A percentile compares a stretch with the other conserved stretches of the same genome.
Conservation (phyloP, 23 red algal species). For the Gracilaria gracilis region DNA sequence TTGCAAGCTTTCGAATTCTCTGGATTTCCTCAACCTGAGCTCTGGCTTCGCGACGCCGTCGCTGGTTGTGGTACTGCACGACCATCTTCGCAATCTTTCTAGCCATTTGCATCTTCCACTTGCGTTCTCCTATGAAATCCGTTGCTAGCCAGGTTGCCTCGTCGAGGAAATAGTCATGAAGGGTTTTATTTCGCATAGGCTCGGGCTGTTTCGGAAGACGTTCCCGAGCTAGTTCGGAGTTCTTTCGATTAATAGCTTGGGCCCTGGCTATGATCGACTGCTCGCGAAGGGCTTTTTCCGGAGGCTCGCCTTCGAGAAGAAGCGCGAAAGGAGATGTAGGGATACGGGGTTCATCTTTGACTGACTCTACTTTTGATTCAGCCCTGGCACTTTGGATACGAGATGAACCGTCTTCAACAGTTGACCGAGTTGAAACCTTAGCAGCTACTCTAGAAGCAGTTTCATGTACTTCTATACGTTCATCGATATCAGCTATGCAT, state of each 20-base stretch:
- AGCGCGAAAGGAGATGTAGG: constrained; percentile 47
- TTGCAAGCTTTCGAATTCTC: constrained; percentile 47
- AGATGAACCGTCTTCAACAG: neutral
- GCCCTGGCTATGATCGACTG: constrained; percentile 77
- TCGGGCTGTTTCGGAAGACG: constrained; percentile 97
- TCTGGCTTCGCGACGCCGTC: constrained; percentile 38
- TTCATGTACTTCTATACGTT: constrained; percentile 39
- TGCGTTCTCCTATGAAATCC: constrained; percentile 90
- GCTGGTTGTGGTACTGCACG: constrained; percentile 59
- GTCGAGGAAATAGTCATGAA: constrained; percentile 93
- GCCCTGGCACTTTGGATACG: neutral
- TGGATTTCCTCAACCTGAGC: constrained; percentile 59
- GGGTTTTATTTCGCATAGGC: constrained; percentile 86
- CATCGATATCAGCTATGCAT: constrained; percentile 39
- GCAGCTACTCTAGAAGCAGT: constrained; percentile 47
- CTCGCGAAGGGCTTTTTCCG: constrained; percentile 79
- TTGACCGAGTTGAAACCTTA: constrained; percentile 24
- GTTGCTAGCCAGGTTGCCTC: constrained; percentile 88
- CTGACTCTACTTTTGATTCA: constrained; percentile 5
- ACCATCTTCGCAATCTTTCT: constrained; percentile 69
- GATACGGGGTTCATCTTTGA: neutral
- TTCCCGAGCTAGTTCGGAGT: constrained; percentile 85
- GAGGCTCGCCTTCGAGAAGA: constrained; percentile 57
- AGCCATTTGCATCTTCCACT: constrained; percentile 87
- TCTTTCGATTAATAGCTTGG: constrained; percentile 91